Evolutionary conservation across 2,329 filamentous ascomycete species (phyloP), one percentile per base, ranked within the genome.

Genomic region (Aspergillus neotritici): DNA sequence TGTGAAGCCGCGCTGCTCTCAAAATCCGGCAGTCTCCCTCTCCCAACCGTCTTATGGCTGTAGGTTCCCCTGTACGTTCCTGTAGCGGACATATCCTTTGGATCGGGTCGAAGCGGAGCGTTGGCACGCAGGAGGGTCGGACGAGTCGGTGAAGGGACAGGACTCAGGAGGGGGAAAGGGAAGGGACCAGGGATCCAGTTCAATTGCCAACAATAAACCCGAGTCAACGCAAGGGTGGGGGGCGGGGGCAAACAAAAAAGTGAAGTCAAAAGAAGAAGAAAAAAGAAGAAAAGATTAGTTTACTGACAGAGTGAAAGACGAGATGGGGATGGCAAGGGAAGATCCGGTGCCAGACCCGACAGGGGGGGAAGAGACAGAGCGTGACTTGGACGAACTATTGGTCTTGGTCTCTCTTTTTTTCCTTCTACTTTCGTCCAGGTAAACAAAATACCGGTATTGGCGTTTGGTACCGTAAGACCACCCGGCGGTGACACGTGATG

Each of bases 11-110:
- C 74, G 58, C 71, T 75, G 54, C 76, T 75, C 52, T 70, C 66
- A 60, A 77, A 79, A 47, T 68, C 62, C 47, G 73, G 72, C 51
- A 76, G 66, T 63, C 73, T 74, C 49, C 70, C 73, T 63, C 76
- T 70, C 52, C 72, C 68, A 59, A 81, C 79, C 41, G 66, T 70
- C 55, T 71, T 69, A 52, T 66, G 63, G 42, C 45, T 62, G 49
- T 77, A 76, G 37, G 77, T 80, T 49, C 77, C 76, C 62, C 79
- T 70, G 63, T 75, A 75, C 42, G 79, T 82, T 55, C 79, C 58
- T 43, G 76, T 71, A 57, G 74, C 67, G 55, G 79, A 82, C 79
- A 82, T 82, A 34, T 42, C 37, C 21, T 38, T 37, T 34, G 30
- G 39, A 41, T 31, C 37, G 40, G 14, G 32, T 40, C 34, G 47